A percentile compares a stretch with the other conserved stretches of the same genome.
Evolutionary conservation across 768 basidiomycete species (phyloP).

Genomic region (Calvatia gigantea): DNA sequence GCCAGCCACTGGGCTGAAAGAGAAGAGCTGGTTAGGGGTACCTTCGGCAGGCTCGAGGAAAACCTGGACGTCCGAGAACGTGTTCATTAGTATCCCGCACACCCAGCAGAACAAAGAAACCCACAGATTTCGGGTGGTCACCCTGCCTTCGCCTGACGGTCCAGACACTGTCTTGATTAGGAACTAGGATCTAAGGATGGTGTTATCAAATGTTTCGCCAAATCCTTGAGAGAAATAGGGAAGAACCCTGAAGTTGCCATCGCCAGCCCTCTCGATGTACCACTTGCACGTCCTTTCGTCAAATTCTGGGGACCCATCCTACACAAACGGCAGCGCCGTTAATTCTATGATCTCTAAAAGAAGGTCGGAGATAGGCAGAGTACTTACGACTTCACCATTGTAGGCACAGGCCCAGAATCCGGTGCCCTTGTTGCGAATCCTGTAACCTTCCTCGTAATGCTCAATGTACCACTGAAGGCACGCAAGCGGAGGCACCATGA

Average conservation of each 20-base stretch:
- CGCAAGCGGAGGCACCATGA: background rate
- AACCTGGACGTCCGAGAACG: no score
- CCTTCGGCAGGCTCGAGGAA: background rate
- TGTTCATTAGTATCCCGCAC: no score
- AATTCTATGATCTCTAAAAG: background rate
- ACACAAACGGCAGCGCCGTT: background rate
- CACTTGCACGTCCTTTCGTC: background rate
- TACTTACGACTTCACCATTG: background rate
- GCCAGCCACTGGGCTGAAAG: no score
- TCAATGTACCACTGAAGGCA: background rate
- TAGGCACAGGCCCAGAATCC: background rate
- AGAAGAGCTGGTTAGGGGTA: background rate
- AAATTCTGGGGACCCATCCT: background rate
- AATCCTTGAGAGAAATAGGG: background rate
- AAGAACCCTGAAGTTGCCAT: background rate
- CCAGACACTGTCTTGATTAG: background rate
- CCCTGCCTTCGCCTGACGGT: background rate
- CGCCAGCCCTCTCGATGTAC: background rate
- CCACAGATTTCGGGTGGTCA: background rate
- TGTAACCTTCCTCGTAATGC: background rate
- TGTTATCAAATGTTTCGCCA: background rate
- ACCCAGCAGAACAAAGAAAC: no score
- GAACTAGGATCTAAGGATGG: background rate
- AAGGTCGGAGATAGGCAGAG: background rate
- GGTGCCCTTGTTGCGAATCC: background rate